phyloP scores from a whole-genome alignment of 768 basidiomycete species.

The Phlebiopsis flavidoalba region DNA sequence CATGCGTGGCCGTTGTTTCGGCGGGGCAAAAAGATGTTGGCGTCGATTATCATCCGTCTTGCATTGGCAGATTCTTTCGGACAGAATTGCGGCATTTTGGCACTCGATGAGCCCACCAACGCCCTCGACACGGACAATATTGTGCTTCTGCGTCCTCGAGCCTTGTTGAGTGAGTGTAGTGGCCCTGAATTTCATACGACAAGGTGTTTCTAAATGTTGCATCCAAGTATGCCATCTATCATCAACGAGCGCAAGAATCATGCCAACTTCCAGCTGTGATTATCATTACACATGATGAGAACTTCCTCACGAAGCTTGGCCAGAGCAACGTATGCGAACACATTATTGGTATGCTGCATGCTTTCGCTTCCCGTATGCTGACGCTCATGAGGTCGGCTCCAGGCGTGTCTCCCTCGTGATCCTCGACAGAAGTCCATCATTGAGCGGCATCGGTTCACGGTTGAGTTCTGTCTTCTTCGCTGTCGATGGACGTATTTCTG shows the following conservation, averaged over 20 bases:
- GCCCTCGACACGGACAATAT: conserved; percentile 96
- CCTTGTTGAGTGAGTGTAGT: conserved; percentile 88
- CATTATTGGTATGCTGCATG: conserved; percentile 67
- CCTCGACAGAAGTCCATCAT: conserved; percentile 73
- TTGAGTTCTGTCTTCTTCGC: conserved; percentile 25
- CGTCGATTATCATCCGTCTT: conserved; percentile 95
- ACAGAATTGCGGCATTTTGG: conserved; percentile 95
- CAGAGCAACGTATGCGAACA: conserved; percentile 87
- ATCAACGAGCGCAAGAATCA: conserved; percentile 89
- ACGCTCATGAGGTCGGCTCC: conserved; percentile 1
- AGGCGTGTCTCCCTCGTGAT: conserved; percentile 72
- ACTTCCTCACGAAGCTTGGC: conserved; percentile 86
- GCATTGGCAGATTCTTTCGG: conserved; percentile 97
- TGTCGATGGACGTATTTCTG: not conserved
- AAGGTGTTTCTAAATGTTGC: not conserved
- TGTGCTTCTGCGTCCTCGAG: conserved; percentile 77
- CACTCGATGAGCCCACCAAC: conserved; percentile 97
- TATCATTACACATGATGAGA: conserved; percentile 96
- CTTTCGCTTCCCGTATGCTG: not conserved
- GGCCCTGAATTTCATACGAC: conserved; percentile 1
- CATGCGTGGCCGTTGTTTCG: conserved; percentile 97
- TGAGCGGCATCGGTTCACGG: conserved; percentile 64
- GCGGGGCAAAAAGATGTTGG: conserved; percentile 99
- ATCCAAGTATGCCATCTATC: conserved; percentile 69
- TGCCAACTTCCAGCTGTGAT: conserved; percentile 94